phyloP scores from a whole-genome alignment of 208 protist genomes.

The Trypanosoma mega region DNA sequence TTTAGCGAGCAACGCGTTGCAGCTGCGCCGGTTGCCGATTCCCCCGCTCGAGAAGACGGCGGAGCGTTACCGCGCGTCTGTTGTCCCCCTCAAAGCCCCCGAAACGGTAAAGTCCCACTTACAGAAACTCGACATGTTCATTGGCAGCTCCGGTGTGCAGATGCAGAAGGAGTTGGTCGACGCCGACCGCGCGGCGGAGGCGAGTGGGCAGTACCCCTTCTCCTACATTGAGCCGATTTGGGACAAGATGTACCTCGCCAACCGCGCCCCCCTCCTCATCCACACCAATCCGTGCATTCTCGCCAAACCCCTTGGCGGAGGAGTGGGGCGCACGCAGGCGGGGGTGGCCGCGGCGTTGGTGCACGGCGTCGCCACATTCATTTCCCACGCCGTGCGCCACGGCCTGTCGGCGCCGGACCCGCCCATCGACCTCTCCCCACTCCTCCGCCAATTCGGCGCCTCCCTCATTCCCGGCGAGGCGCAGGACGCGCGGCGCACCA shows the following conservation, averaged over 20 bases:
- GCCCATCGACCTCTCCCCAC: conserved; percentile 56
- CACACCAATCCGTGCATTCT: conserved; percentile 72
- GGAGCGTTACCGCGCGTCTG: conserved; percentile 54
- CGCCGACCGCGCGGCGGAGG: conserved; percentile 44
- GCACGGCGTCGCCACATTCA: conserved; percentile 61
- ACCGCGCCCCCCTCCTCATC: conserved; percentile 64
- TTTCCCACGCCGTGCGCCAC: conserved; percentile 33
- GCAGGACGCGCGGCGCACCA: conserved; percentile 52
- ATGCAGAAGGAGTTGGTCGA: conserved; percentile 74
- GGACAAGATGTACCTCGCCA: conserved; percentile 44
- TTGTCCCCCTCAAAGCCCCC: conserved; percentile 56
- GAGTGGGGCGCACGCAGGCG: conserved; percentile 54
- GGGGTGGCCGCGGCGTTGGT: conserved; percentile 63
- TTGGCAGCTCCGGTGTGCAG: conserved; percentile 37
- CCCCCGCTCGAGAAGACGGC: conserved; percentile 55
- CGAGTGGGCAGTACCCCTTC: conserved; percentile 44
- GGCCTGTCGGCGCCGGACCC: conserved; percentile 37
- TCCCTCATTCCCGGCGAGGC: conserved; percentile 72
- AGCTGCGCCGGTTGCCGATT: conserved; percentile 75
- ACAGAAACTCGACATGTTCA: conserved; percentile 65
- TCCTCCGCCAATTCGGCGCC: conserved; percentile 69
- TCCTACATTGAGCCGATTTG: conserved; percentile 73
- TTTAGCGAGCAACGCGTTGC: conserved; percentile 69
- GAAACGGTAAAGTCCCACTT: conserved; percentile 60
- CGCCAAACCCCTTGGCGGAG: conserved; percentile 44